Percentiles rank a stretch among this genome's conserved stretches.
Evolutionary conservation across 1,284 basidiomycete genomes (phyloP).

Genomic region (Albatrellus sp.): DNA sequence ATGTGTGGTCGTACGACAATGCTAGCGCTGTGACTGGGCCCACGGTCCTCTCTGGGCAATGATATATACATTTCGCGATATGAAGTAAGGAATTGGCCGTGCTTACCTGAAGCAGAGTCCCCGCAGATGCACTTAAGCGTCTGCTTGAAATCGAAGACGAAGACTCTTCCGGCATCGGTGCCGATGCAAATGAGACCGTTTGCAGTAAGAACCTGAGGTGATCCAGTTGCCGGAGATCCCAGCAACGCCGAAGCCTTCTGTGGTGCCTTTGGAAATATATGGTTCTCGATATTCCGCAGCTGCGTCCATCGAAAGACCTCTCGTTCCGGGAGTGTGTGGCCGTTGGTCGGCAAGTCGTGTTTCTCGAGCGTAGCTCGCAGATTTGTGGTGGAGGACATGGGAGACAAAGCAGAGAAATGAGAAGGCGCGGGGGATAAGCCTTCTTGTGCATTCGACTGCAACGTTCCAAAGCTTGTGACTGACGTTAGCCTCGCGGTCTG

Average conservation of each 20-base stretch:
- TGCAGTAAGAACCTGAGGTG: constrained; percentile 73
- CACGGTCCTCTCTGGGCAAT: constrained; percentile 36
- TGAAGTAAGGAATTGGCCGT: not conserved
- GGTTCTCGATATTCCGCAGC: constrained; percentile 39
- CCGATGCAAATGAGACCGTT: constrained; percentile 89
- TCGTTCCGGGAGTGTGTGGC: constrained; percentile 23
- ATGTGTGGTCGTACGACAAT: constrained; percentile 90
- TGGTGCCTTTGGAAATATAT: constrained; percentile 39
- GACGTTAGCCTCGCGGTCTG: constrained; percentile 37
- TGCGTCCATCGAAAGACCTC: constrained; percentile 73
- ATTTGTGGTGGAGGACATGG: constrained; percentile 50
- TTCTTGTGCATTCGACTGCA: constrained; percentile 30
- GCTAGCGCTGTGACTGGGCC: constrained; percentile 87
- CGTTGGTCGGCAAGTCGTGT: constrained; percentile 14
- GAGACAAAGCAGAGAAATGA: constrained; percentile 61
- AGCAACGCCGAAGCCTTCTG: constrained; percentile 53
- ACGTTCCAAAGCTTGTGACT: constrained; percentile 31
- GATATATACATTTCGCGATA: not conserved
- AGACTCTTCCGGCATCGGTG: constrained; percentile 64
- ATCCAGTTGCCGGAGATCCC: constrained; percentile 42
- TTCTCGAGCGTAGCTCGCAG: constrained; percentile 22
- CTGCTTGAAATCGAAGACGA: constrained; percentile 89
- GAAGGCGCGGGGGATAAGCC: constrained; percentile 44
- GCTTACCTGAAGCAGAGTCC: constrained; percentile 50
- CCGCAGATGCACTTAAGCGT: constrained; percentile 72